These are phyloP conservation scores for Arabidopsis hybrid DNA, from an alignment of 441 rosid species.

Conservation along the genomic window DNA sequence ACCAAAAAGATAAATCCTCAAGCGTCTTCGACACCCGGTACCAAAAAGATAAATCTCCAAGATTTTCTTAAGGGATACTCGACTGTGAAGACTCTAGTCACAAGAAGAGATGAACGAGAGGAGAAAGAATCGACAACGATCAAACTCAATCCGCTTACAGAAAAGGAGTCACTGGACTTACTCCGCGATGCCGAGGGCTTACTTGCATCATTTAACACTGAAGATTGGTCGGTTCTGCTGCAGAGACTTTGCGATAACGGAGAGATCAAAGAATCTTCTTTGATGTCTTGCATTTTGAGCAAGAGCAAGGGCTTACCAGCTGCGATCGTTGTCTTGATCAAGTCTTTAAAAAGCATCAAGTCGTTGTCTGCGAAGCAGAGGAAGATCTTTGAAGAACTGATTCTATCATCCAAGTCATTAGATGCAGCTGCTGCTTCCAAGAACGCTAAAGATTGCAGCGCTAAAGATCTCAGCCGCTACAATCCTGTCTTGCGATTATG, in stretches of 20 bases:
- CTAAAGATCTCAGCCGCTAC: too few relatives aligned
- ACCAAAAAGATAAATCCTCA: too few relatives aligned
- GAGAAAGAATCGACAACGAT: slow-evolving; percentile 3
- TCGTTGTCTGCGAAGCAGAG: slow-evolving; percentile 22
- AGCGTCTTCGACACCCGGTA: too few relatives aligned
- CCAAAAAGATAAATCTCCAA: background rate
- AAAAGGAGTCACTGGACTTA: background rate
- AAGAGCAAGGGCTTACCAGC: slow-evolving; percentile 48
- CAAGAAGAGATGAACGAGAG: slow-evolving; percentile 13
- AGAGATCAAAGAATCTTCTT: background rate
- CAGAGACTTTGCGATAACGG: background rate
- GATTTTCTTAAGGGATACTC: background rate
- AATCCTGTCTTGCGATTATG: slow-evolving; percentile 35
- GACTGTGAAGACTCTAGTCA: slow-evolving; percentile 44
- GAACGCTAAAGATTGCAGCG: slow-evolving; percentile 16
- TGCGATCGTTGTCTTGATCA: slow-evolving; percentile 47
- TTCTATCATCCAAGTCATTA: slow-evolving; percentile 2
- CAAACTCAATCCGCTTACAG: slow-evolving; percentile 25
- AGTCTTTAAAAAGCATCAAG: slow-evolving; percentile 40
- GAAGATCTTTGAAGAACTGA: slow-evolving; percentile 36
- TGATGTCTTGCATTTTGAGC: slow-evolving; percentile 29
- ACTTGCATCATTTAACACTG: slow-evolving; percentile 14
- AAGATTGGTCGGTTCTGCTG: background rate
- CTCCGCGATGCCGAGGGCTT: background rate
- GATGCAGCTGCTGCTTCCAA: slow-evolving; percentile 41